Conservation (phyloP, 2,329 filamentous ascomycete genomes). For the Fusarium sp. region DNA sequence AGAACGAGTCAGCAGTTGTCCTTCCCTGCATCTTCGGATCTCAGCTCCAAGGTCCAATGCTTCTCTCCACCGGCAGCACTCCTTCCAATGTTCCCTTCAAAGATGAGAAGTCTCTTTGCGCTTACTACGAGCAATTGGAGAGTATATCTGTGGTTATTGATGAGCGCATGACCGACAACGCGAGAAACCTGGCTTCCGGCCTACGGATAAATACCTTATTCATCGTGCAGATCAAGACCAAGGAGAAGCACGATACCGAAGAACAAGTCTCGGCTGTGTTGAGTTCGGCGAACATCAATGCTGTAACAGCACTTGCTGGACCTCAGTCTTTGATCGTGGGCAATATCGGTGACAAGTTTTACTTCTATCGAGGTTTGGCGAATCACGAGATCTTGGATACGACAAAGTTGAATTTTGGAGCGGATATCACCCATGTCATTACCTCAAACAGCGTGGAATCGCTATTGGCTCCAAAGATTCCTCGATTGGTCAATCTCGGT, state of each 20-base stretch:
- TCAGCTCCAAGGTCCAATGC: background rate
- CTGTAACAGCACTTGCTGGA: conserved; percentile 1
- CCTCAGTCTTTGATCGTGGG: conserved; percentile 9
- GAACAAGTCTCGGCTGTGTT: background rate
- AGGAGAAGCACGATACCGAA: background rate
- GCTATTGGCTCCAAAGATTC: background rate
- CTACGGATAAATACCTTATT: background rate
- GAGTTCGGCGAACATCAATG: background rate
- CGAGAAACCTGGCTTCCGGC: background rate
- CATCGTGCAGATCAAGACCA: background rate
- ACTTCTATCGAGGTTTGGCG: conserved; percentile 2
- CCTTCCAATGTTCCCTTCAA: background rate
- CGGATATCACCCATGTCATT: background rate
- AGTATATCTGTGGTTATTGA: background rate
- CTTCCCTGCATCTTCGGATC: conserved; percentile 16
- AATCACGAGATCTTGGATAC: background rate
- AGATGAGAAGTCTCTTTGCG: background rate
- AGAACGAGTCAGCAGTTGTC: background rate
- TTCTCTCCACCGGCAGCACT: background rate
- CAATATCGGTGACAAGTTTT: background rate
- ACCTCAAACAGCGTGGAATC: background rate
- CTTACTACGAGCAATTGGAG: background rate
- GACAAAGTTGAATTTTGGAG: conserved; percentile 4
- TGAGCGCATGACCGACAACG: conserved; percentile 14
- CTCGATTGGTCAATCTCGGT: background rate